Base-by-base conservation (phyloP, 2,329 filamentous ascomycete species). In the Colletotrichum spinosum region DNA sequence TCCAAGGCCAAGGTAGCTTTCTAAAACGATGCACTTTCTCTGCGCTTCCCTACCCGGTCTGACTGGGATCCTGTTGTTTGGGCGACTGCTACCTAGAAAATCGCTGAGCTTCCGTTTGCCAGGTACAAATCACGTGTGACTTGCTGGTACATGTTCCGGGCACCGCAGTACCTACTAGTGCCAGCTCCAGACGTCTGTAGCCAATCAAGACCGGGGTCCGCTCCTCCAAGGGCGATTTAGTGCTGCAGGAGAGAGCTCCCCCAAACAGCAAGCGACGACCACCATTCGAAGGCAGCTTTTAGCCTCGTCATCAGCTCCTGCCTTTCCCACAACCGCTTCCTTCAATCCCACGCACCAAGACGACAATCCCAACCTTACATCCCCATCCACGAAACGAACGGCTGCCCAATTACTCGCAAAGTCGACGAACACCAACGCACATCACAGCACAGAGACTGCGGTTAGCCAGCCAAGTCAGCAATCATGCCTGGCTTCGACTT, bases 401-500 rank as follows among this genome's bases (percentile, higher is more conserved):
- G 64, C 63, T 12, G 34, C 55, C 48, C 49, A 49, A n/a, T 4
- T 12, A 10, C 50, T 10, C 37, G 50, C 58, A 42, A 57, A 57
- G 38, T 52, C 9, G 41, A 66, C 53, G 37, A 48, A 38, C 17
- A 37, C 13, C 9, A 55, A 17, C 49, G 46, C 34, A 34, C 13
- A 41, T 6, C 49, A 7, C 34, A 49, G 17, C 60, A 53, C 17
- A 25, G n/a, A 25, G 15, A 42, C 41, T 17, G 38, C 46, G 48
- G 38, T 15, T 46, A 35, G 44, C 56, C 33, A 60, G 62, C 63
- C 55, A 66, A 55, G 61, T 52, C 55, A 68, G 68, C 72, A 70
- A 90, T 76, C 74, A 99, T 99, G 96, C 90, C 92, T 74, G 94
- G 94, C 83, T 97, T 97, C 87, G 94, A 98, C 84, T 99, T 99